Percentiles rank a stretch among this genome's conserved stretches.
Conservation (phyloP, 1,284 basidiomycete species). For the Ganoderma lucidum region DNA sequence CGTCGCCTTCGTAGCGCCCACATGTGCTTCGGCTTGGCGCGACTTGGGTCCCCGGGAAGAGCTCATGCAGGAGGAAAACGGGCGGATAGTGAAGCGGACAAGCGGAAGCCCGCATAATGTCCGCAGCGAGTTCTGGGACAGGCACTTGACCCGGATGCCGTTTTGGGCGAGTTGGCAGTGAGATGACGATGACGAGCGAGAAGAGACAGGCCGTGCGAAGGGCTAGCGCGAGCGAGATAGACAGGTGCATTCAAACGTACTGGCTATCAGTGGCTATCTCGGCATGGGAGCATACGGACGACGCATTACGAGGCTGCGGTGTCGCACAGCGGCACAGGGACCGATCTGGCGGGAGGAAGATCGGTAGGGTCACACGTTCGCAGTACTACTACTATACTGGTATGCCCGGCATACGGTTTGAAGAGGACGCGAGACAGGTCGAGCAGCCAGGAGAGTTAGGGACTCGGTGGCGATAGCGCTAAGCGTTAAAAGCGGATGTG, state of each 20-base stretch:
- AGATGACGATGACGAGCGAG: conserved; percentile 2
- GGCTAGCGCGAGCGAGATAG: neutral
- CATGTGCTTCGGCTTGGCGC: neutral
- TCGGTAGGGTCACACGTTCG: conserved; percentile 13
- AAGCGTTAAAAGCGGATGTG: neutral
- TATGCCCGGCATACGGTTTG: neutral
- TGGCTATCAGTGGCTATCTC: conserved; percentile 7
- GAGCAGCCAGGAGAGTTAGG: neutral
- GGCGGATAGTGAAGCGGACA: neutral
- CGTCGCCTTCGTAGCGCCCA: neutral
- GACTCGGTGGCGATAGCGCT: neutral
- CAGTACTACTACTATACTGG: neutral
- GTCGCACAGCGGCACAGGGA: conserved; percentile 1
- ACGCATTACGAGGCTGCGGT: conserved; percentile 17
- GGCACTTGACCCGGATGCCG: neutral
- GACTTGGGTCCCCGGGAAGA: neutral
- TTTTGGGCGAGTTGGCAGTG: neutral
- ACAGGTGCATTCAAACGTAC: neutral
- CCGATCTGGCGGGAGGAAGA: conserved; percentile 17
- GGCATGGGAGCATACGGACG: neutral
- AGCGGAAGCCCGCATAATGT: conserved; percentile 18
- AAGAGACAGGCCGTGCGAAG: conserved; percentile 15
- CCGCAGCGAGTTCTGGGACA: conserved; percentile 10
- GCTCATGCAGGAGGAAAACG: neutral
- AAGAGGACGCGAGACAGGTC: neutral